These are phyloP conservation scores for Danielia oregonensis DNA, from an alignment of 805 yeast genomes.

Conservation along the genomic window DNA sequence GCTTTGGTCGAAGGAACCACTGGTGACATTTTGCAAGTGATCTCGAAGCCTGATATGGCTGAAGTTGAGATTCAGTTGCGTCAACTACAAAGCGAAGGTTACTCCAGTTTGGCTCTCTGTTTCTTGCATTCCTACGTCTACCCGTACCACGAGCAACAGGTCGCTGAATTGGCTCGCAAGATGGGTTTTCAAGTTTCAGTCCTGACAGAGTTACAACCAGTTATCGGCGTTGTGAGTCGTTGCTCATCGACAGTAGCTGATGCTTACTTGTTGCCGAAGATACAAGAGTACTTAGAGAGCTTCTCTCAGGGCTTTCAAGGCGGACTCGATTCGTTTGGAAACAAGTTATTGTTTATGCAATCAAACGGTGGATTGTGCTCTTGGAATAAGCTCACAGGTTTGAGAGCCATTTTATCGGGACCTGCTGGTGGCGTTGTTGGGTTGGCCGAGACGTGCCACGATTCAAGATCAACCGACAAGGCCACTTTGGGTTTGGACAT, in stretches of 20 bases:
- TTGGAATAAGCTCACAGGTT: conserved; percentile 75
- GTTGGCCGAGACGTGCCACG: conserved; percentile 69
- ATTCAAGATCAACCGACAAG: conserved; percentile 4
- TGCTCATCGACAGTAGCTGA: conserved; percentile 38
- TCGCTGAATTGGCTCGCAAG: conserved; percentile 26
- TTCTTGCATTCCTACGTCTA: conserved; percentile 33
- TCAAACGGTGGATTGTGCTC: conserved; percentile 92
- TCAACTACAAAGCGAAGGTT: conserved; percentile 18
- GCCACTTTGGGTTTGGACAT: conserved; percentile 39
- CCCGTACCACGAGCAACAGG: conserved; percentile 29
- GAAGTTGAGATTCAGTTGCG: conserved; percentile 18
- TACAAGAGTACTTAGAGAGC: conserved; percentile 25
- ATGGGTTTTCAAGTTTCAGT: conserved; percentile 35
- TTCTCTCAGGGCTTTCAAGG: conserved; percentile 37
- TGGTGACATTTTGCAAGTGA: conserved; percentile 26
- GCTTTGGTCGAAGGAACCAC: conserved; percentile 31
- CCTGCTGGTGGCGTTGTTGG: conserved; percentile 98
- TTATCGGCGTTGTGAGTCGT: conserved; percentile 37
- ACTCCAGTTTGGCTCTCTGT: conserved; percentile 23
- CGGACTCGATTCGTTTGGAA: conserved; percentile 39
- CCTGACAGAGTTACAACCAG: conserved; percentile 34
- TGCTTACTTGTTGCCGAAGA: conserved; percentile 35
- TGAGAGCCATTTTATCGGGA: conserved; percentile 54
- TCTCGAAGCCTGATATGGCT: conserved; percentile 25
- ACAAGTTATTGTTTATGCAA: conserved; percentile 79